Evolutionary conservation across 202 grass and related monocot genomes (phyloP).

Genomic region (Panicum virgatum): DNA sequence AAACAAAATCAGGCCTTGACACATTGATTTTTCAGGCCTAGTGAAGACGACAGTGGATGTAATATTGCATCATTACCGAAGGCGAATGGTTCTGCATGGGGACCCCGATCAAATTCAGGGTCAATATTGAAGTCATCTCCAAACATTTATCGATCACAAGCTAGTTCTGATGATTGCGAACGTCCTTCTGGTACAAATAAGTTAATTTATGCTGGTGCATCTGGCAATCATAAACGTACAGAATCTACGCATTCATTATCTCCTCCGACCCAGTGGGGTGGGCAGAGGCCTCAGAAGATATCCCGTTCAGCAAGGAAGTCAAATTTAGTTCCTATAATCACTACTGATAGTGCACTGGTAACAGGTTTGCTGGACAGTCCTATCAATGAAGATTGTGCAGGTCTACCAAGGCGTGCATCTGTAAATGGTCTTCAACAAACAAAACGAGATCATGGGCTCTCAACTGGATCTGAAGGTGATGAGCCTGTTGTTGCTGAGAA

Average conservation of each 20-base stretch:
- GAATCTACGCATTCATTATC: constrained; percentile 69
- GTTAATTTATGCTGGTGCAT: constrained; percentile 61
- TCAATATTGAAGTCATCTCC: constrained; percentile 69
- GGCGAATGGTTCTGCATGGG: constrained; percentile 60
- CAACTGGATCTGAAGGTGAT: constrained; percentile 63
- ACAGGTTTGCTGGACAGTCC: constrained; percentile 54
- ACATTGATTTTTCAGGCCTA: constrained; percentile 54
- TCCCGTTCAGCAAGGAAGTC: constrained; percentile 85
- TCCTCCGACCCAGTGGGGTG: constrained; percentile 76
- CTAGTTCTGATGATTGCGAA: constrained; percentile 71
- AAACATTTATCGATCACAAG: constrained; percentile 54
- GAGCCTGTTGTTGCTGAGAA: constrained; percentile 72
- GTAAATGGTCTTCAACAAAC: constrained; percentile 54
- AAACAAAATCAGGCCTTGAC: no score
- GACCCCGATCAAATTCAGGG: constrained; percentile 75
- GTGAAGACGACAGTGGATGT: constrained; percentile 51
- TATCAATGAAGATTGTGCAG: constrained; percentile 47
- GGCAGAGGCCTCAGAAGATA: constrained; percentile 91
- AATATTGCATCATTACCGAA: constrained; percentile 57
- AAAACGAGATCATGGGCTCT: constrained; percentile 59
- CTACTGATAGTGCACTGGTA: constrained; percentile 50
- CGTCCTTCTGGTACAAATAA: constrained; percentile 69
- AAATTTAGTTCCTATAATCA: constrained; percentile 64
- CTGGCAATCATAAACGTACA: constrained; percentile 61
- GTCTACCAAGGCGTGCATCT: constrained; percentile 43